Percentiles rank a stretch among this genome's conserved stretches.
Evolutionary conservation across 345 rosid species (phyloP).

Genomic region (Dimocarpus longan): DNA sequence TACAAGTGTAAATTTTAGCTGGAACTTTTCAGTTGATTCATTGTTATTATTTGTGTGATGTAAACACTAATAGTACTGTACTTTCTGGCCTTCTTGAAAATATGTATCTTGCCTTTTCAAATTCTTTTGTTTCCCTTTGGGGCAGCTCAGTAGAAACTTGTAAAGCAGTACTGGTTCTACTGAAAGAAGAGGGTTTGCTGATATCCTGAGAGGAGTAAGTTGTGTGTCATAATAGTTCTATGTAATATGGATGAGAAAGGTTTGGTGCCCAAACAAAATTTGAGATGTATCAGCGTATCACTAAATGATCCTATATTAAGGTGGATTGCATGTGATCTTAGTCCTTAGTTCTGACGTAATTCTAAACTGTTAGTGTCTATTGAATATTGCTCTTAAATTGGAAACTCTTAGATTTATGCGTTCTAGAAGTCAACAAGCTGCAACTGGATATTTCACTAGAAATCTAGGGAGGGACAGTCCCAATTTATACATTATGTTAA

Average conservation of each 20-base stretch:
- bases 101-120: slow-evolving; percentile 2
- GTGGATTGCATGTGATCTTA: background rate
- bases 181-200: background rate
- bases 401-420: background rate
- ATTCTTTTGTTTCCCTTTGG: background rate
- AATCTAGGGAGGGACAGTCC: background rate
- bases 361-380: background rate
- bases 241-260: background rate
- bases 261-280: background rate
- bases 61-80: background rate
- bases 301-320: background rate
- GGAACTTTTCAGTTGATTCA: background rate
- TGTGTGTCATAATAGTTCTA: background rate
- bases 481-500: background rate
- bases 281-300: background rate
- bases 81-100: background rate
- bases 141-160: background rate
- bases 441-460: background rate
- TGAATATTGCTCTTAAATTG: background rate
- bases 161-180: background rate
- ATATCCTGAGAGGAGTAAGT: background rate
- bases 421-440: slow-evolving; percentile 1
- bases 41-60: slow-evolving; percentile 4
- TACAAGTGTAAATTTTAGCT: background rate
- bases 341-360: background rate